A percentile compares a stretch with the other conserved stretches of the same genome.
These are phyloP conservation scores for Dissophora ornata DNA, from an alignment of 192 early-diverging fungal species.

Conservation along the genomic window DNA sequence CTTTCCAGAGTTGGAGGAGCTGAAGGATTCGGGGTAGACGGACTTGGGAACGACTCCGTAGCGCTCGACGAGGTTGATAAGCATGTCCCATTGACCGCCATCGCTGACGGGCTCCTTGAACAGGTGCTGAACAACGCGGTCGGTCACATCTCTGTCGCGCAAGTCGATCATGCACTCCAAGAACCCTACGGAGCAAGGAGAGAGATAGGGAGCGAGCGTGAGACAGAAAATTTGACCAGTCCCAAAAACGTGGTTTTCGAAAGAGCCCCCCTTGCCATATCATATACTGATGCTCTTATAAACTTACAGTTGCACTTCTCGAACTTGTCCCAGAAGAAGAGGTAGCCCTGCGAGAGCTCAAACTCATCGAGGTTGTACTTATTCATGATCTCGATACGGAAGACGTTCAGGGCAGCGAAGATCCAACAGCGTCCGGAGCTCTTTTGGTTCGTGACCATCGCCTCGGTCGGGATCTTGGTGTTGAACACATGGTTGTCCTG, in stretches of 20 bases:
- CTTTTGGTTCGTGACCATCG: constrained; percentile 76
- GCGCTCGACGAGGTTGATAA: constrained; percentile 78
- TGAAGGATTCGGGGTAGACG: constrained; percentile 71
- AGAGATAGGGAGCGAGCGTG: constrained; percentile 1
- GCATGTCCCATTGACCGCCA: constrained; percentile 86
- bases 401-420: constrained; percentile 82
- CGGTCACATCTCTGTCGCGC: constrained; percentile 68
- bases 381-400: constrained; percentile 75
- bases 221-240: too few species aligned
- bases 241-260: too few species aligned
- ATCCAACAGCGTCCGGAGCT: constrained; percentile 84
- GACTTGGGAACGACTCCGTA: constrained; percentile 80
- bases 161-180: constrained; percentile 79
- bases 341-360: constrained; percentile 80
- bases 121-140: constrained; percentile 76
- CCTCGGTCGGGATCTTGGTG: constrained; percentile 65
- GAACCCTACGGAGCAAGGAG: constrained; percentile 58
- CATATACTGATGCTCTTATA: too few species aligned
- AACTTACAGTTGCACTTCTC: constrained; percentile 83
- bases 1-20: constrained; percentile 68
- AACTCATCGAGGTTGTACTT: constrained; percentile 83
- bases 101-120: constrained; percentile 74
- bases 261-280: too few species aligned
- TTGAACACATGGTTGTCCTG: constrained; percentile 67
- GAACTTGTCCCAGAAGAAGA: constrained; percentile 84